phyloP scores from a whole-genome alignment of 1,139 yeast genomes.

The Zygosaccharomyces pseudobailii region DNA sequence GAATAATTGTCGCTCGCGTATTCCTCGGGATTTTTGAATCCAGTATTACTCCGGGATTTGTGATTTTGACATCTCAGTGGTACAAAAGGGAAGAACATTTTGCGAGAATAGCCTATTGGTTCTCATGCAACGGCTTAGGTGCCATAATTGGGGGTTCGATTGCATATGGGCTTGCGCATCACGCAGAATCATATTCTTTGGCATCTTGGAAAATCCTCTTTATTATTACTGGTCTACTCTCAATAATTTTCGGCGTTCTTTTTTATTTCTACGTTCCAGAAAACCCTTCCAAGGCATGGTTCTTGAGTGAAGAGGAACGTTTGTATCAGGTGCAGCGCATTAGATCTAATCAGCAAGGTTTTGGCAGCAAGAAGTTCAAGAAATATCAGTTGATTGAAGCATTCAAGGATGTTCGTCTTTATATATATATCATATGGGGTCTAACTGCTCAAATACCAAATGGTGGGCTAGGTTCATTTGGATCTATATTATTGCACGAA shows the following conservation, averaged over 20 bases:
- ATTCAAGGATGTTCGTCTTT: conserved; percentile 42
- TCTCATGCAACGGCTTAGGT: conserved; percentile 47
- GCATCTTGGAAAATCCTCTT: conserved; percentile 46
- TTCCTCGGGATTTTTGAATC: no score
- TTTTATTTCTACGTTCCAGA: conserved; percentile 45
- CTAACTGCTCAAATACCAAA: conserved; percentile 27
- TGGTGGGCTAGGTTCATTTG: conserved; percentile 24
- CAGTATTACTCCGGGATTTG: no score
- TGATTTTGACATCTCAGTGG: conserved; percentile 38
- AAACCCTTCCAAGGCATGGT: conserved; percentile 43
- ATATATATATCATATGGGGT: conserved; percentile 40
- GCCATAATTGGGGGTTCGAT: conserved; percentile 38
- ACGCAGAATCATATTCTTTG: conserved; percentile 31
- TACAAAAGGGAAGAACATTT: conserved; percentile 46
- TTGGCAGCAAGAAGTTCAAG: conserved; percentile 45
- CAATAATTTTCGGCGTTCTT: conserved; percentile 42
- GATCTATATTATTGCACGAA: conserved; percentile 33
- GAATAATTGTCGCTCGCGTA: no score
- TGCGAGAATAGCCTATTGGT: conserved; percentile 44
- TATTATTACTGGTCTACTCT: conserved; percentile 43
- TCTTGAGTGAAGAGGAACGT: conserved; percentile 46
- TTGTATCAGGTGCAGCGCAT: conserved; percentile 46
- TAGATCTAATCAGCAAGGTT: conserved; percentile 43
- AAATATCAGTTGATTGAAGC: conserved; percentile 46
- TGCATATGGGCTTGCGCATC: conserved; percentile 45